Conservation (phyloP, 2,329 filamentous ascomycete species). For the Penicillium palitans region DNA sequence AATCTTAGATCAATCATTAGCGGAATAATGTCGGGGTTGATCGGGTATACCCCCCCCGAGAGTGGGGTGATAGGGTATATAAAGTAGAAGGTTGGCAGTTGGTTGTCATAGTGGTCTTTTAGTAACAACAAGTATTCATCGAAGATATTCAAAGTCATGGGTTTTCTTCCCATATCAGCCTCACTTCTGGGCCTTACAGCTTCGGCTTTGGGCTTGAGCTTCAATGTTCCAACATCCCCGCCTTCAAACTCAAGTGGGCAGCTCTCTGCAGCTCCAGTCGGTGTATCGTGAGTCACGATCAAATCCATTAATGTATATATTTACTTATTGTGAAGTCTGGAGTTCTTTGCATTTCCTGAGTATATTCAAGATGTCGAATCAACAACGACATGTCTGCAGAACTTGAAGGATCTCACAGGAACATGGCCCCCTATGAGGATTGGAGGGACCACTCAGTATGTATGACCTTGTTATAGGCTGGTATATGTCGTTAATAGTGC, state of each 20-base stretch:
- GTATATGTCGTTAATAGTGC: background rate
- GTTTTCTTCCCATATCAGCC: background rate
- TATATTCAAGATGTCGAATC: constrained; percentile 56
- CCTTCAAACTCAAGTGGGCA: constrained; percentile 33
- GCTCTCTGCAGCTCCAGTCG: constrained; percentile 47
- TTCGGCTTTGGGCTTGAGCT: constrained; percentile 29
- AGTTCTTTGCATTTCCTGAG: constrained; percentile 58
- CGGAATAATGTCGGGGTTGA: too few species aligned
- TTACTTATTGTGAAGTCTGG: constrained; percentile 41
- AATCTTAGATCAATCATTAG: too few species aligned
- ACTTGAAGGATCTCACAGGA: constrained; percentile 53
- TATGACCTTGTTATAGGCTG: background rate
- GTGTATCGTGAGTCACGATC: constrained; percentile 44
- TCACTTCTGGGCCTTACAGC: background rate
- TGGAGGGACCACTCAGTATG: constrained; percentile 58
- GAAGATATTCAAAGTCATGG: background rate
- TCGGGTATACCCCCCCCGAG: too few species aligned
- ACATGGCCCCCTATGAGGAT: constrained; percentile 57
- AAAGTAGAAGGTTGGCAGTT: too few species aligned
- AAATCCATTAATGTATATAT: background rate
- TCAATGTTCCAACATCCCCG: constrained; percentile 38
- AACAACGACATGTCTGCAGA: constrained; percentile 54
- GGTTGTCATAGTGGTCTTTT: too few species aligned
- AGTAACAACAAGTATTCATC: too few species aligned
- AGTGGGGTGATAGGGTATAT: too few species aligned